phyloP scores from a whole-genome alignment of 2,329 filamentous ascomycete genomes.

The Aspergillus chevalieri region DNA sequence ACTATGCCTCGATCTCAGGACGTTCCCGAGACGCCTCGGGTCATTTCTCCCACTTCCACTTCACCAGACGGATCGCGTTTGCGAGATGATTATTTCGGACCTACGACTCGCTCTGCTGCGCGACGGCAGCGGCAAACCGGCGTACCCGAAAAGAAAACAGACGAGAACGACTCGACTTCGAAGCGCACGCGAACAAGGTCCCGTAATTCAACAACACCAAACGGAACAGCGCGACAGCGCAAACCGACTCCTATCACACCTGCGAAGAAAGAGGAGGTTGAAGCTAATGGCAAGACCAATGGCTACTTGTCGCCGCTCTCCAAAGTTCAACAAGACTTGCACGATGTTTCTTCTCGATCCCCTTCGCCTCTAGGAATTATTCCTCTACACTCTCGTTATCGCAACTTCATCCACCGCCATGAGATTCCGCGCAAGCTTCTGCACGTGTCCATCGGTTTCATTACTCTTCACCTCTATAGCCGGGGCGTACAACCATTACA shows the following conservation, averaged over 20 bases:
- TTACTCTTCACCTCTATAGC: slow-evolving; percentile 80
- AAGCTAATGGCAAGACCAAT: slow-evolving; percentile 35
- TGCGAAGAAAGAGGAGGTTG: slow-evolving; percentile 33
- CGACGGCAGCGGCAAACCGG: slow-evolving; percentile 48
- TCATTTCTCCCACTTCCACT: slow-evolving; percentile 83
- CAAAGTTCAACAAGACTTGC: slow-evolving; percentile 64
- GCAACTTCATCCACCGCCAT: slow-evolving; percentile 88
- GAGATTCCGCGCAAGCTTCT: slow-evolving; percentile 91
- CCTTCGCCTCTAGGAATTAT: slow-evolving; percentile 91
- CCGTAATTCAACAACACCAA: slow-evolving; percentile 20
- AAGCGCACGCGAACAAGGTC: slow-evolving; percentile 63
- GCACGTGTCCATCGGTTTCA: slow-evolving; percentile 94
- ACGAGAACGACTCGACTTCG: slow-evolving; percentile 48
- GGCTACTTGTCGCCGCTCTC: slow-evolving; percentile 35
- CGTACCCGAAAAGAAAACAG: slow-evolving; percentile 39
- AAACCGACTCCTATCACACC: slow-evolving; percentile 34
- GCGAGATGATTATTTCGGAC: slow-evolving; percentile 63
- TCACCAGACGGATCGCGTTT: slow-evolving; percentile 45
- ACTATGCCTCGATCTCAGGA: slow-evolving; percentile 44
- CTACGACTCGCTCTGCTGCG: slow-evolving; percentile 69
- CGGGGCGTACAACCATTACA: slow-evolving; percentile 67
- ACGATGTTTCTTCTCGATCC: slow-evolving; percentile 73
- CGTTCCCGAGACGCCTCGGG: slow-evolving; percentile 72
- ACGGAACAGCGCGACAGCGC: slow-evolving; percentile 45
- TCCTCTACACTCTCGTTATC: slow-evolving; percentile 88